Conservation (phyloP, 2,329 filamentous ascomycete genomes). For the Diaporthe sp. region DNA sequence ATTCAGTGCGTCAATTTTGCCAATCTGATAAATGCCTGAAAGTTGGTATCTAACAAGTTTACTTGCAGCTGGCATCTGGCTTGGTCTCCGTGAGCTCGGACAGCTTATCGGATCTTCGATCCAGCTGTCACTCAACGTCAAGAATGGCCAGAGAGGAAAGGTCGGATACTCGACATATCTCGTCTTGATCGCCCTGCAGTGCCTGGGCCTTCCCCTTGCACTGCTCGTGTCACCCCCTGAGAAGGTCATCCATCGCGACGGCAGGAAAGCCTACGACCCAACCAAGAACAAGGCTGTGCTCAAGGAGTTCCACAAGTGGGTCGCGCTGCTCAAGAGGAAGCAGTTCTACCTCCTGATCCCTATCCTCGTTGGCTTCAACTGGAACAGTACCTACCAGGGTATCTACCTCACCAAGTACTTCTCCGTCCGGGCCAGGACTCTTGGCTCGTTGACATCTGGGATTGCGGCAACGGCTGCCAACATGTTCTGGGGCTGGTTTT, state of each 20-base stretch:
- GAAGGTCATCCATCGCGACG: conserved; percentile 59
- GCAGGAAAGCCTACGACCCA: conserved; percentile 47
- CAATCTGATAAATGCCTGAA: neutral
- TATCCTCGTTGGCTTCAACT: conserved; percentile 64
- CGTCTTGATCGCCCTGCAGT: conserved; percentile 60
- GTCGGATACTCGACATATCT: conserved; percentile 59
- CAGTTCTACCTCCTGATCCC: conserved; percentile 64
- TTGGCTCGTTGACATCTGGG: conserved; percentile 61
- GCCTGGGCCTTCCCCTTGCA: conserved; percentile 60
- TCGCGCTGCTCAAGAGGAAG: conserved; percentile 56
- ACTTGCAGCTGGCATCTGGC: conserved; percentile 62
- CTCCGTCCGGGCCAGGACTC: conserved; percentile 62
- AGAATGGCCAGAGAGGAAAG: conserved; percentile 58
- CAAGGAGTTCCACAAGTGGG: conserved; percentile 55
- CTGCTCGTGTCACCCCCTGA: conserved; percentile 60
- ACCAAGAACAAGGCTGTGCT: conserved; percentile 55
- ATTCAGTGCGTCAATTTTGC: conserved; percentile 46
- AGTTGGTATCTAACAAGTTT: neutral
- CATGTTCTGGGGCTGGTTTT: conserved; percentile 65
- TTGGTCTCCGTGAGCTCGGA: conserved; percentile 65
- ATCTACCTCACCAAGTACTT: conserved; percentile 68
- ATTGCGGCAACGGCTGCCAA: conserved; percentile 61
- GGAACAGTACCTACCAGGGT: conserved; percentile 65
- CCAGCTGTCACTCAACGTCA: conserved; percentile 63
- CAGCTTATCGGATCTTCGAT: conserved; percentile 67